Base-by-base conservation (phyloP, 306 rosid genomes). In the Ammopiptanthus mongolicus region DNA sequence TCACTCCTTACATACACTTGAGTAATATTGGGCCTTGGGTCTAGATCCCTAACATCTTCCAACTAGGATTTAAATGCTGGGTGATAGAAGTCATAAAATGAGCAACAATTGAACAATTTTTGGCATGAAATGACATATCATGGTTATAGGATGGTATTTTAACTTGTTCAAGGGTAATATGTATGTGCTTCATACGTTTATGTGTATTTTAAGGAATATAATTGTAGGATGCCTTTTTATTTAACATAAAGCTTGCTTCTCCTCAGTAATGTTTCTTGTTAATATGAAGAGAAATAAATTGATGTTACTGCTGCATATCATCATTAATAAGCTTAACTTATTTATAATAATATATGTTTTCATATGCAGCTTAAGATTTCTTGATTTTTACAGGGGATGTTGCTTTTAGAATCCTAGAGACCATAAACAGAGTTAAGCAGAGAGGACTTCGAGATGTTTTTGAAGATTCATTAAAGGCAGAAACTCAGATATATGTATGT, bases 401-500 rank as follows among this genome's bases (percentile, higher is more conserved):
- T 82, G 96, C 99, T 85, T 92, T 95, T 77, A 84, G 97, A 83
- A 92, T 96, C 83, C 69, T 90, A 63, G 97, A 92, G 57, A 64
- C 74, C 60, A 80, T 90, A 80, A 86, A 90, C 85, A 80, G 77
- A 68, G 80, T 85, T 82, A 96, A 80, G 87, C 87, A 77, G 41
- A 92, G 92, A 90, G 91, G 88, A 66, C 55, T 76, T 77, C 84
- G 58, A 72, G 72, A 79, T 77, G 84, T 74, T 75, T 81, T 61
- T 58, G 84, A 90, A 76, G 92, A 80, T 76, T 87, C 79, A 57
- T 77, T 86, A 64, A 86, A 77, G 41, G 90, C 87, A 74, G 87
- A 86, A 81, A 92, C 98, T 86, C 83, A 69, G 80, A 82, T 95
- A 81, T 80, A 92, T 74, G 92, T 90, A 53, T 95, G 96, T 66